Evolutionary conservation across 495 filamentous ascomycete species (phyloP).

Genomic region (Xanthoparmelia taractica): DNA sequence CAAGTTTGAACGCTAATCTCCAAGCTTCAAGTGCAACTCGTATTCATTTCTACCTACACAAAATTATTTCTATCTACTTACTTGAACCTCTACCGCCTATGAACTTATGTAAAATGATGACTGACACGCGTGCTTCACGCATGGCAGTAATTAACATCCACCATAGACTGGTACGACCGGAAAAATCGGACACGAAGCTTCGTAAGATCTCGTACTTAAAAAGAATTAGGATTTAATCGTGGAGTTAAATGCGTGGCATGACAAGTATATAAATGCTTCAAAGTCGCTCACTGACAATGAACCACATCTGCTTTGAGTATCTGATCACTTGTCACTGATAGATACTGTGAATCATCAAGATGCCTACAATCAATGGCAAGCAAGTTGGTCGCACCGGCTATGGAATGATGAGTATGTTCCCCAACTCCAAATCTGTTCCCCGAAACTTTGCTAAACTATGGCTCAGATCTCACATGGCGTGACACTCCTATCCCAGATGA

Average conservation of each 20-base stretch:
- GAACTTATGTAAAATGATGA: neutral
- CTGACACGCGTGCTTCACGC: neutral
- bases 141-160: neutral
- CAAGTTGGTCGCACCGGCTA: conserved; percentile 49
- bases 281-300: neutral
- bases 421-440: neutral
- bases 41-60: too few relatives aligned
- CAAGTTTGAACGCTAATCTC: neutral
- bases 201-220: neutral
- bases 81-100: neutral
- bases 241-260: neutral
- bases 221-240: too few relatives aligned
- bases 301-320: neutral
- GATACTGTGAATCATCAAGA: conserved; percentile 5
- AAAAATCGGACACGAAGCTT: too few relatives aligned
- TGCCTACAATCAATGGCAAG: conserved; percentile 41
- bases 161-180: too few relatives aligned
- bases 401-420: conserved; percentile 47
- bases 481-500: conserved; percentile 47
- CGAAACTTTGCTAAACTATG: conserved; percentile 33
- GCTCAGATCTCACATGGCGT: conserved; percentile 70
- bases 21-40: too few relatives aligned
- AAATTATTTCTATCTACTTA: neutral
- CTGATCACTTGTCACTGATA: neutral
- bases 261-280: neutral